Conservation (phyloP, 2,329 filamentous ascomycete species). For the Fusarium nelsonii region DNA sequence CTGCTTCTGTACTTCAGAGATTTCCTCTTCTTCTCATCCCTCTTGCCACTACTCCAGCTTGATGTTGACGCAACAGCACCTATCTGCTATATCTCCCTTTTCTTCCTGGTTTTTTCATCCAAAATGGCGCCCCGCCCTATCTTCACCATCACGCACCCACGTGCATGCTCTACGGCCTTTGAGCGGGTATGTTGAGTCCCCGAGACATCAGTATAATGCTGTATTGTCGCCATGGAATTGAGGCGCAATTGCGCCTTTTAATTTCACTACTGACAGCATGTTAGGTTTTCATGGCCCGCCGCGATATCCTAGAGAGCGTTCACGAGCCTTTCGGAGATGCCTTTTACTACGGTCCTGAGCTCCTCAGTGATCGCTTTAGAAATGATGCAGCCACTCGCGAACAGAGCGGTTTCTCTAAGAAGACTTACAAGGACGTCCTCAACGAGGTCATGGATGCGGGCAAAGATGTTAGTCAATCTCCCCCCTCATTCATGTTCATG, state of each 20-base stretch:
- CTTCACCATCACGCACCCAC: conserved; percentile 93
- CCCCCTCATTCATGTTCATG: conserved; percentile 27
- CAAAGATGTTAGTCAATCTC: conserved; percentile 72
- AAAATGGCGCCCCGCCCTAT: conserved; percentile 78
- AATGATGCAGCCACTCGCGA: conserved; percentile 69
- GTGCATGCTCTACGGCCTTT: conserved; percentile 96
- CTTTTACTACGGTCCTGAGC: conserved; percentile 95
- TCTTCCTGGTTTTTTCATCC: conserved; percentile 48
- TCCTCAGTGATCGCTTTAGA: conserved; percentile 82
- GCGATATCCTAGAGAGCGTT: conserved; percentile 82
- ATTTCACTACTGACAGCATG: conserved; percentile 17
- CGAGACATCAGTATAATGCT: background rate
- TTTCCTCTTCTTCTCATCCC: conserved; percentile 33
- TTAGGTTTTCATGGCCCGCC: conserved; percentile 96
- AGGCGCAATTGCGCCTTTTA: background rate
- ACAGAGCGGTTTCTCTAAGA: conserved; percentile 74
- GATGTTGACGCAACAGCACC: conserved; percentile 46
- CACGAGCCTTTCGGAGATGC: conserved; percentile 98
- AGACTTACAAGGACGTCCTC: conserved; percentile 82
- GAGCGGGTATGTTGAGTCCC: conserved; percentile 76
- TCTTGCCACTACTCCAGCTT: conserved; percentile 35
- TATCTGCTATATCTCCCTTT: conserved; percentile 48
- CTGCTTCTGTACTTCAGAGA: conserved; percentile 10
- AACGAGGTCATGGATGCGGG: conserved; percentile 78
- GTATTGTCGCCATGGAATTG: background rate